Evolutionary conservation across 169 alveolate species (phyloP), one percentile per base, ranked within the genome.

Genomic region (Toxoplasma gondii): DNA sequence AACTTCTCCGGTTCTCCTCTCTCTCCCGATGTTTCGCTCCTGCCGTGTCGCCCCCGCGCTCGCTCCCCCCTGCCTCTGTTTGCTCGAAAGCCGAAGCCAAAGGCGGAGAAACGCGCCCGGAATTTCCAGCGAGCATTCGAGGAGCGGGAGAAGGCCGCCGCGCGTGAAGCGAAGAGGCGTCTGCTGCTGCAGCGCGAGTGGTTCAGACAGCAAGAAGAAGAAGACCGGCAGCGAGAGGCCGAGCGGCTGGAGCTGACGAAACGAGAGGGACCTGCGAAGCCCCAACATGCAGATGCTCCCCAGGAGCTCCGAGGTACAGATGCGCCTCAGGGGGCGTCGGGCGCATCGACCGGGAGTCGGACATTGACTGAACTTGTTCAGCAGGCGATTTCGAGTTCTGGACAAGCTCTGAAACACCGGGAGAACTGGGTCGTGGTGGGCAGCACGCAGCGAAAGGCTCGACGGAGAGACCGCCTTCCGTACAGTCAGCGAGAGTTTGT

Each of bases 121-220:
- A 82, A 82, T 82, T 82, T 41, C 64, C 90, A 82, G 90, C 90
- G 90, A 1, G 90, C 90, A 36, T 82, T 29, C 90, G 67, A 43
- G 36, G 90, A 82, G 67, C 90, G 64, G 38, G 44, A 43, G 67
- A 82, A 43, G 90, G 5, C 5, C 17, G 90, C 54, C 34, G 67
- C 54, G 31, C 53, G 64, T 5, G 67, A 82, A 49, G 67, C 34
- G 67, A 36, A 41, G 34, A 29, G 64, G 38, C 90, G 34, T 22
- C 53, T 41, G 64, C 90, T 29, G 90, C 53, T 12, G n/a, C 90
- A 82, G 67, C 53, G 90, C 9, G 44, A 82, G 67, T 36, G 34
- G 53, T 36, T 5, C 31, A 22, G 19, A n/a, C 90, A 82, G 67
- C 90, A 82, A 31, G 69, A 82, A 36, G 90, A 22, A 43, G 69